phyloP scores from a whole-genome alignment of 805 yeast genomes.

The Brettanomyces bruxellensis region DNA sequence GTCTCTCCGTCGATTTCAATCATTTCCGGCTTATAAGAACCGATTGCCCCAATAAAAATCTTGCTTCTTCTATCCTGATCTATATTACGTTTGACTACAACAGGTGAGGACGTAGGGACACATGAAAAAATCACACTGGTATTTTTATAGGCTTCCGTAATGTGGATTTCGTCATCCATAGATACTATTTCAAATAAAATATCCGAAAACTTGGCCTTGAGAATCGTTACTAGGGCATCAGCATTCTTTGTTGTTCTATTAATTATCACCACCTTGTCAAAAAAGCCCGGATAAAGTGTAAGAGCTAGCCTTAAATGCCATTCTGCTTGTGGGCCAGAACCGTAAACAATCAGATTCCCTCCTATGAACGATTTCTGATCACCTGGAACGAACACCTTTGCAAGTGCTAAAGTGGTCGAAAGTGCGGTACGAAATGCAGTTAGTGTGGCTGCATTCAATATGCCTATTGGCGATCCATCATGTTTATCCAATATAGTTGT shows the following conservation, averaged over 20 bases:
- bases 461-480: conserved; percentile 43
- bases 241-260: conserved; percentile 38
- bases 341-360: conserved; percentile 34
- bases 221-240: conserved; percentile 17
- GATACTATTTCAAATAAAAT: conserved; percentile 16
- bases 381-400: conserved; percentile 24
- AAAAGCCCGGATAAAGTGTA: conserved; percentile 27
- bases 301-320: conserved; percentile 50
- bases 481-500: conserved; percentile 40
- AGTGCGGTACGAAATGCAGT: conserved; percentile 66
- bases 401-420: conserved; percentile 40
- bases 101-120: conserved; percentile 45
- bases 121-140: conserved; percentile 51
- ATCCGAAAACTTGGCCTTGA: conserved; percentile 22
- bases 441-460: conserved; percentile 47
- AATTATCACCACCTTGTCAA: conserved; percentile 34
- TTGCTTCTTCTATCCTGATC: conserved; percentile 11
- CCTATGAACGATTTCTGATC: conserved; percentile 8
- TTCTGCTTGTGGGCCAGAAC: conserved; percentile 55
- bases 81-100: conserved; percentile 28
- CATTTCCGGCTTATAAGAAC: conserved; percentile 63
- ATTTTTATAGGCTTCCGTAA: conserved; percentile 22
- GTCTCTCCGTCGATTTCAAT: conserved; percentile 43
- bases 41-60: conserved; percentile 49
- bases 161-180: conserved; percentile 8